Evolutionary conservation across 176 grass and related monocot species (phyloP).

Genomic region (Oryza punctata): DNA sequence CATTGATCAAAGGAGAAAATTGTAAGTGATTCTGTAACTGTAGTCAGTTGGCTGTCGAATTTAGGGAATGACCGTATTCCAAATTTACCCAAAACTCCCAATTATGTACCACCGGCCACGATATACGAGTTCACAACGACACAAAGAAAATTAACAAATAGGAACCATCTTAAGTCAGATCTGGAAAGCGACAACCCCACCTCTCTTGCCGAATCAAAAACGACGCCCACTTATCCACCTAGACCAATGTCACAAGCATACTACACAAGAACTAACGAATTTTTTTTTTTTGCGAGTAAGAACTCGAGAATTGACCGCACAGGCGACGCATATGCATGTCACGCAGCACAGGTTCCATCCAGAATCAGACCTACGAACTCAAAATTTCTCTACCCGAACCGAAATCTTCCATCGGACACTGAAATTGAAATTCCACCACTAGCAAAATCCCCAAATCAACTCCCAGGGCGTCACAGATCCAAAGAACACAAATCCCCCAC

Average conservation of each 20-base stretch:
- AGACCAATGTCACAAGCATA: background rate
- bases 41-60: background rate
- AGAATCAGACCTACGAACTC: constrained; percentile 5
- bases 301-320: background rate
- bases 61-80: background rate
- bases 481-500: background rate
- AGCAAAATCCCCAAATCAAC: constrained; percentile 3
- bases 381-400: background rate
- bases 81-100: background rate
- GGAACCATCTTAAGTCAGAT: background rate
- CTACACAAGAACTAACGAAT: background rate
- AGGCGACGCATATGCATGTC: background rate
- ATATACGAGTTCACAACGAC: background rate
- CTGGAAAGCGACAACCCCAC: constrained; percentile 8
- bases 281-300: no score
- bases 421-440: background rate
- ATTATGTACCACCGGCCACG: background rate
- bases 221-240: background rate
- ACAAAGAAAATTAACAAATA: background rate
- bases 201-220: background rate
- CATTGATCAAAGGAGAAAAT: background rate
- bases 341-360: background rate
- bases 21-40: background rate
- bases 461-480: constrained; percentile 3
- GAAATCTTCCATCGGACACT: background rate